Evolutionary conservation across 1,284 basidiomycete genomes (phyloP), one percentile per base, ranked within the genome.

Genomic region (Porogramme epimiltina): DNA sequence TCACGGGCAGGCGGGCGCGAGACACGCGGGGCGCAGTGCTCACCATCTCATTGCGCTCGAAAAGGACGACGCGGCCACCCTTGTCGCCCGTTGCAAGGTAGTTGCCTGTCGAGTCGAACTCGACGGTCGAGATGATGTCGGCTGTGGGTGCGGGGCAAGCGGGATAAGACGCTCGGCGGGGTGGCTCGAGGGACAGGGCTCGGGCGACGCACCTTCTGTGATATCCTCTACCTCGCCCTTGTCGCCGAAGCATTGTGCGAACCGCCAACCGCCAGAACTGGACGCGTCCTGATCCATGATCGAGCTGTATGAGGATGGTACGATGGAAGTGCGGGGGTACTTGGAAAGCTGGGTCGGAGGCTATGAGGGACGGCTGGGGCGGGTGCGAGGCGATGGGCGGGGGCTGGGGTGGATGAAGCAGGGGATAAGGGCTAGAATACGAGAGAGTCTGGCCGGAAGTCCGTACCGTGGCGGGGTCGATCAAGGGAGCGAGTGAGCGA

Each of bases 51-150:
- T 98, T 98, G 51, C 97, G 85, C 78, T 99, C 96, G 70, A 99
- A 99, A 58, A 99, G 81, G 56, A 99, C 97, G 54, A 99, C 97
- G 59, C 97, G 89, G 52, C 97, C 97, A 56, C 94, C 97, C 77
- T 99, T 99, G 80, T 99, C 97, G 58, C 97, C 97, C 1, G 97
- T 99, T 43, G 97, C 97, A 57, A 99, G 91, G 72, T 99, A 99
- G 72, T 98, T 96, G 49, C 97, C 97, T 45, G 97, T 98, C 58
- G 97, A 95, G 73, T 99, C 97, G 69, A 99, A 99, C 78, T 99
- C 97, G 70, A 99, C 97, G 52, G 96, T 98, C 45, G 97, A 96
- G 77, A 98, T 99, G 81, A 96, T 95, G 79, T 97, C 95, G 77
- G 95, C 95, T 95, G 73, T 33, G 65, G 60, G 5, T 39, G 37